phyloP scores from a whole-genome alignment of 1,284 basidiomycete species.

The Moniliophthora roreri region DNA sequence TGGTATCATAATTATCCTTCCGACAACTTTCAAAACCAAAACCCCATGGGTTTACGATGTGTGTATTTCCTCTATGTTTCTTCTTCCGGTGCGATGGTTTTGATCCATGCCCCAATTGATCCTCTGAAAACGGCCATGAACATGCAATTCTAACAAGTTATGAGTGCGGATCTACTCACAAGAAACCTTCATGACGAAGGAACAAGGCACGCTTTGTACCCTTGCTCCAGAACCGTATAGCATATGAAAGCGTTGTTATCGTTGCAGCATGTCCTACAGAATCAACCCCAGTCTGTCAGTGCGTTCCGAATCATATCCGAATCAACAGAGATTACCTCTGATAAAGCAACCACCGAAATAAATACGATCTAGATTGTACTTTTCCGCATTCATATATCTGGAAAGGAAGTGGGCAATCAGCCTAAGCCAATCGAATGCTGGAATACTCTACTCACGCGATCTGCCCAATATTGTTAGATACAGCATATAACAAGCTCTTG shows the following conservation, averaged over 20 bases:
- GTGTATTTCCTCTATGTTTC: neutral
- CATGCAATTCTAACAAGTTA: slow-evolving; percentile 17
- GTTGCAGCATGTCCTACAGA: slow-evolving; percentile 89
- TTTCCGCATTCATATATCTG: slow-evolving; percentile 99
- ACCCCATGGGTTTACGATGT: neutral
- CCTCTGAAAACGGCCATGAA: slow-evolving; percentile 50
- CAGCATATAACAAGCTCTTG: slow-evolving; percentile 90
- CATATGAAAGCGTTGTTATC: slow-evolving; percentile 96
- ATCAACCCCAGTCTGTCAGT: neutral
- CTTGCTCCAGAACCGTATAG: slow-evolving; percentile 99
- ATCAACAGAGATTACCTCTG: slow-evolving; percentile 60
- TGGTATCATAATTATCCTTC: neutral
- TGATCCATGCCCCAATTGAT: slow-evolving; percentile 93
- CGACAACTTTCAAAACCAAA: neutral
- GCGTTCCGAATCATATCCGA: neutral
- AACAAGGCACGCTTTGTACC: slow-evolving; percentile 97
- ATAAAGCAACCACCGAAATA: slow-evolving; percentile 99
- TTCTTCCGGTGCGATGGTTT: slow-evolving; percentile 70
- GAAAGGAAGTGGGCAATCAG: slow-evolving; percentile 7
- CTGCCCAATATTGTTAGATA: slow-evolving; percentile 99
- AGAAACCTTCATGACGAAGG: slow-evolving; percentile 96
- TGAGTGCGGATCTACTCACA: slow-evolving; percentile 57
- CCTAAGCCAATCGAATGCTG: slow-evolving; percentile 10
- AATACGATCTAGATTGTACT: slow-evolving; percentile 95
- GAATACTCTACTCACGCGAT: slow-evolving; percentile 79